Conservation (phyloP, 371 early-diverging fungal genomes). For the Syncephalastrum sp. region DNA sequence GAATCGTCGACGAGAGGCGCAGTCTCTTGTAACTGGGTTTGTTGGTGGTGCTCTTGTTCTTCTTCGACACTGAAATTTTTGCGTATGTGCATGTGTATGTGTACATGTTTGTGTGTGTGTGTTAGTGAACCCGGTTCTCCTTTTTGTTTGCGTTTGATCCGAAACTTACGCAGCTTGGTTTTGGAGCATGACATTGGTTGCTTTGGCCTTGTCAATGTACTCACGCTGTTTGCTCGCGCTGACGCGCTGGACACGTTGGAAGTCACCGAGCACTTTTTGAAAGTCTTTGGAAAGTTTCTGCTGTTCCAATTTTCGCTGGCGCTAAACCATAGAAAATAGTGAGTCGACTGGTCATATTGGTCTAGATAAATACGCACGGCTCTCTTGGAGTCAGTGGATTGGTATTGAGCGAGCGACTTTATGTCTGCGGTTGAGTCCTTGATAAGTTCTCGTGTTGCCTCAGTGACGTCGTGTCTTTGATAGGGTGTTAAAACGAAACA, state of each 20-base stretch:
- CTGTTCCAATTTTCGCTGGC: conserved; percentile 76
- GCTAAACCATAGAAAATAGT: conserved; percentile 28
- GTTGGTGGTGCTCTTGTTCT: conserved; percentile 47
- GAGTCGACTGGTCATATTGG: not conserved
- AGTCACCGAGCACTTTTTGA: conserved; percentile 84
- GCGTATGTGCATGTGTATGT: not conserved
- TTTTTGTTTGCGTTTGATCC: not conserved
- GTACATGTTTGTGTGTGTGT: not conserved
- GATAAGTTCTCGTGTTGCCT: conserved; percentile 79
- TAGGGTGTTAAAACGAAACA: not conserved
- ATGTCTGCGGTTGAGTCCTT: conserved; percentile 76
- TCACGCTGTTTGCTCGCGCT: conserved; percentile 88
- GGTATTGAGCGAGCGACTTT: conserved; percentile 60
- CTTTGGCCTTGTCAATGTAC: conserved; percentile 74
- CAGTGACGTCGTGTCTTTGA: conserved; percentile 76
- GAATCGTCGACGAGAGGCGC: conserved; percentile 62
- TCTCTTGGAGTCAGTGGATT: conserved; percentile 24
- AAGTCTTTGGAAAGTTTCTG: conserved; percentile 90
- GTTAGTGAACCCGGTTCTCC: not conserved
- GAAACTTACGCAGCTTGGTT: conserved; percentile 33
- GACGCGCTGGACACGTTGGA: conserved; percentile 80
- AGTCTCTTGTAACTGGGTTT: conserved; percentile 35
- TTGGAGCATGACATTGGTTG: conserved; percentile 42
- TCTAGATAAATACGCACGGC: conserved; percentile 20
- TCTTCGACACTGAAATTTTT: conserved; percentile 30